Percentiles rank a stretch among this genome's conserved stretches.
phyloP scores from a whole-genome alignment of 768 basidiomycete species.

The Tylopilus felleus region DNA sequence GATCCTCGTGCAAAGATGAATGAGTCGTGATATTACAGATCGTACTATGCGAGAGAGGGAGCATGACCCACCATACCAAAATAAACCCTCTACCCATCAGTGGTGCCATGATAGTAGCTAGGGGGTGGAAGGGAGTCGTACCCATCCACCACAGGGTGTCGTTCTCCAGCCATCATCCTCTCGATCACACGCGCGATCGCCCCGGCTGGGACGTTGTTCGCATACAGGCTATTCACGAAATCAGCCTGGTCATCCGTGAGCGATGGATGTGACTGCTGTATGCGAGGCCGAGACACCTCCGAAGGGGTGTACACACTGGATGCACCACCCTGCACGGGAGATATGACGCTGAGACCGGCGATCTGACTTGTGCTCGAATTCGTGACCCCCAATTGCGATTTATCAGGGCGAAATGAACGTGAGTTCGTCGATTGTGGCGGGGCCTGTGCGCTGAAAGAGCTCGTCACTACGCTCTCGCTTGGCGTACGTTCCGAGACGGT shows the following conservation, averaged over 20 bases:
- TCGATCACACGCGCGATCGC: slow-evolving; percentile 20
- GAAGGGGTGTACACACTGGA: not conserved
- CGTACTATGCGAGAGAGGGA: too few relatives aligned
- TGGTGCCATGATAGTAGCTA: slow-evolving; percentile 8
- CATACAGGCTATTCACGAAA: slow-evolving; percentile 14
- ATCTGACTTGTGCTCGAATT: not conserved
- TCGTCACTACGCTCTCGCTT: not conserved
- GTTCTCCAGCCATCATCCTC: slow-evolving; percentile 18
- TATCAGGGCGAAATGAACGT: not conserved
- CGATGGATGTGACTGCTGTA: slow-evolving; percentile 8
- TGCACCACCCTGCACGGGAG: not conserved
- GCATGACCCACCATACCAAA: too few relatives aligned
- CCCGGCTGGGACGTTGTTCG: slow-evolving; percentile 13
- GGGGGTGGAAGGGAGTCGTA: slow-evolving; percentile 13
- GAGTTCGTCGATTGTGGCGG: not conserved
- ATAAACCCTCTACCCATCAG: not conserved
- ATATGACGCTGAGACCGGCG: not conserved
- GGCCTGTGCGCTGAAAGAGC: not conserved
- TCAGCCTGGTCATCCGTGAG: slow-evolving; percentile 10
- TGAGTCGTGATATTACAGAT: too few relatives aligned
- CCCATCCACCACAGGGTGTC: slow-evolving; percentile 2
- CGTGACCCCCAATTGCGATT: not conserved
- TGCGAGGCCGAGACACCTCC: not conserved
- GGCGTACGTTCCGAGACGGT: not conserved
- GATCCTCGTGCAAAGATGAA: too few relatives aligned